Base-by-base conservation (phyloP, 1,284 basidiomycete genomes). In the Vanrija sp. region DNA sequence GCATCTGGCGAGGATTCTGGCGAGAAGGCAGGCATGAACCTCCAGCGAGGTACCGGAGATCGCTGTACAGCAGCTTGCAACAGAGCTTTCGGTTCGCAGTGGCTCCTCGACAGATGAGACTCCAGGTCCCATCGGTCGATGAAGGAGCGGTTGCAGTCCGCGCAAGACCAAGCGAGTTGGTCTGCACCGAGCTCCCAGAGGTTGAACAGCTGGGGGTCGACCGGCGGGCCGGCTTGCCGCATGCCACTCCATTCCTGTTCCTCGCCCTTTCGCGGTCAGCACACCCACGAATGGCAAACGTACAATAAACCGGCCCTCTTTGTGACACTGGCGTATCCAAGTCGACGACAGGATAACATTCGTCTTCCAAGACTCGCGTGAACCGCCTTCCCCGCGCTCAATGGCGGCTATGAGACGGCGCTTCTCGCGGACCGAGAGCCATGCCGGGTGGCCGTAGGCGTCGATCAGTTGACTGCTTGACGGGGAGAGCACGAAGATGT, bases 321-420 rank as follows among this genome's bases (percentile, higher is more conserved):
- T 34, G 1, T 63, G 6, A 34, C 67, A 69, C 25, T 40, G 9
- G 15, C 49, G 40, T 10, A 64, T 45, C 67, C 67, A 69, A 16
- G 21, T 29, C 6, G 21, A 53, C 52, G 64, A 63, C 18, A 69
- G 44, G 15, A 69, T 44, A 18, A 69, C 63, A 34, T 66, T 67
- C 43, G 43, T 46, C 43, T 55, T 58, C 65, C 67, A 67, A 14
- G 19, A 29, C 29, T 62, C 51, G 34, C 34, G 34, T 15, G 34
- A 34, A 14, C 10, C 4, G 28, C n/a, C 6, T 15, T 10, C 29
- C 3, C 25, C 28, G 8, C 28, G 18, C n/a, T 12, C n/a, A 9
- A 46, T 46, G 5, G 28, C 16, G n/a, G n/a, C 18, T 3, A 46
- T 46, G 2, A 46, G 4, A 25, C 29, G 58, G 51, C 1, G 45